phyloP scores from a whole-genome alignment of 73 alveolate genomes.

The Paramecium sonneborni region DNA sequence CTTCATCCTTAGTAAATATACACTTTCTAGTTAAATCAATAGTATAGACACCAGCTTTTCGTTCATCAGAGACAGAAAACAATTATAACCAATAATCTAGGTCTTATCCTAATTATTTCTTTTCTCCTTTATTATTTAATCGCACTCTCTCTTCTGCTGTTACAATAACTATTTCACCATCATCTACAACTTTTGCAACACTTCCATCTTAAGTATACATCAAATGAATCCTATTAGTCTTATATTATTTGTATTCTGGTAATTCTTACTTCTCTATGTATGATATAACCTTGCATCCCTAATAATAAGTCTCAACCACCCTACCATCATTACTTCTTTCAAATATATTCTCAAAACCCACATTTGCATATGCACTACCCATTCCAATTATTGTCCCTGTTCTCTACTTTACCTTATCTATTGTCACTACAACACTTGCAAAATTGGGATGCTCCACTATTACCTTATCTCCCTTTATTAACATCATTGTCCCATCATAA shows the following conservation, averaged over 20 bases:
- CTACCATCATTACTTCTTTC: slow-evolving; percentile 73
- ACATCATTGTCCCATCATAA: slow-evolving; percentile 93
- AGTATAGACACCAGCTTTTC: slow-evolving; percentile 77
- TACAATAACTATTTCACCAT: slow-evolving; percentile 73
- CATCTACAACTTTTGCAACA: slow-evolving; percentile 63
- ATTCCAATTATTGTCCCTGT: slow-evolving; percentile 60
- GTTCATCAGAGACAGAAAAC: slow-evolving; percentile 66
- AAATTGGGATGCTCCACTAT: slow-evolving; percentile 80
- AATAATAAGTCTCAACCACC: slow-evolving; percentile 65
- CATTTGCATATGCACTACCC: slow-evolving; percentile 59
- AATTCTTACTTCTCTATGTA: slow-evolving; percentile 54
- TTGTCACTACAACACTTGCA: slow-evolving; percentile 53
- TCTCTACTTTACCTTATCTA: slow-evolving; percentile 61
- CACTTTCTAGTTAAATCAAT: slow-evolving; percentile 47
- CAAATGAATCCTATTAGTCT: slow-evolving; percentile 66
- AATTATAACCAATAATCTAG: slow-evolving; percentile 69
- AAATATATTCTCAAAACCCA: slow-evolving; percentile 58
- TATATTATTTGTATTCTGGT: slow-evolving; percentile 54
- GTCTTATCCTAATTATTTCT: slow-evolving; percentile 73
- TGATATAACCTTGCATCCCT: slow-evolving; percentile 69
- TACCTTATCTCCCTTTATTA: slow-evolving; percentile 80
- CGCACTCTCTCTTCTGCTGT: slow-evolving; percentile 73
- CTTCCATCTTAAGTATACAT: slow-evolving; percentile 74
- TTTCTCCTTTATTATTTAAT: slow-evolving; percentile 67
- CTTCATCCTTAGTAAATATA: slow-evolving; percentile 67